Conservation (phyloP, 345 rosid genomes). For the Erysimum cheiranthoides region DNA sequence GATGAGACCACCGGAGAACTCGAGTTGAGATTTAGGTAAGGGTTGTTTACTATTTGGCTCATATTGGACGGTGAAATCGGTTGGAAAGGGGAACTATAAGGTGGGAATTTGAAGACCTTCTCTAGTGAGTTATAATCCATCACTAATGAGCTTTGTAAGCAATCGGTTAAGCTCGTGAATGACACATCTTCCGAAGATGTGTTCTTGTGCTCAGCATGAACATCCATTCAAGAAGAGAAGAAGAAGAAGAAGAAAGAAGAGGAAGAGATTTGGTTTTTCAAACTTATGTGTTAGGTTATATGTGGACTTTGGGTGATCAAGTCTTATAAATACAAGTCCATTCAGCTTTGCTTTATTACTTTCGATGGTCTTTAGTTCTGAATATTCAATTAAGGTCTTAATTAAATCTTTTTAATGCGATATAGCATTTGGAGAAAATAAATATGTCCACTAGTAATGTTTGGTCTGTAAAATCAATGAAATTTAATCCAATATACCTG, state of each 20-base stretch:
- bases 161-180: slow-evolving; percentile 38
- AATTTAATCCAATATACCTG: not conserved
- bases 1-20: slow-evolving; percentile 63
- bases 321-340: slow-evolving; percentile 46
- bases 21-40: slow-evolving; percentile 30
- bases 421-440: not conserved
- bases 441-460: not conserved
- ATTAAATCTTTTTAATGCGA: not conserved
- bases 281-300: slow-evolving; percentile 32
- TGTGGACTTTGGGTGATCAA: slow-evolving; percentile 45
- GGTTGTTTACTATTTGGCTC: slow-evolving; percentile 18
- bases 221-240: slow-evolving; percentile 28
- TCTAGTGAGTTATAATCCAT: slow-evolving; percentile 42
- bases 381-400: slow-evolving; percentile 18
- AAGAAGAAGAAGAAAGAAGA: not conserved
- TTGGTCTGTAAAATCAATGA: not conserved
- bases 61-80: slow-evolving; percentile 26
- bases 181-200: slow-evolving; percentile 31
- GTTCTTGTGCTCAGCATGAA: slow-evolving; percentile 26
- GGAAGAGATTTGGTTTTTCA: slow-evolving; percentile 20
- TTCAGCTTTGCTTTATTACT: slow-evolving; percentile 32
- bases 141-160: slow-evolving; percentile 40
- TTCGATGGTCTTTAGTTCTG: slow-evolving; percentile 19
- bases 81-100: slow-evolving; percentile 24
- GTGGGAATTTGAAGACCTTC: slow-evolving; percentile 30